These are phyloP conservation scores for Penicillium olsonii DNA, from an alignment of 2,329 filamentous ascomycete genomes.

Conservation along the genomic window DNA sequence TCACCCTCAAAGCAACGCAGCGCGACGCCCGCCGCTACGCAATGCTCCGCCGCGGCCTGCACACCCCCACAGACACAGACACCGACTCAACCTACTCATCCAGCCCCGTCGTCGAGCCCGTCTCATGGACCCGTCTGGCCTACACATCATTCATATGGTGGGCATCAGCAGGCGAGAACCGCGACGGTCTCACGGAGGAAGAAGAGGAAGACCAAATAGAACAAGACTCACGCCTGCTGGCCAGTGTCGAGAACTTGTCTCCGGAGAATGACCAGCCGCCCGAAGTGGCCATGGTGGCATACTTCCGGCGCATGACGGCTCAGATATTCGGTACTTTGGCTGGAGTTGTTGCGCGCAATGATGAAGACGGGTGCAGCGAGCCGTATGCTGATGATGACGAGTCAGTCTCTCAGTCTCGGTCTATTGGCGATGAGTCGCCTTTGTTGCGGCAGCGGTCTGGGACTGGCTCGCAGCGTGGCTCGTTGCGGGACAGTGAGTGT, in stretches of 20 bases:
- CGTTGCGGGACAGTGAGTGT: constrained; percentile 8
- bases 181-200: constrained; percentile 56
- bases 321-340: constrained; percentile 49
- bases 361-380: constrained; percentile 25
- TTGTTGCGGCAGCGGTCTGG: constrained; percentile 25
- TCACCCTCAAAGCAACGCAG: constrained; percentile 76
- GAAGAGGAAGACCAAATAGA: constrained; percentile 49
- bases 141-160: constrained; percentile 68
- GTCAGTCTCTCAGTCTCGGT: constrained; percentile 24
- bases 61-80: constrained; percentile 36
- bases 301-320: constrained; percentile 51
- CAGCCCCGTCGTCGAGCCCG: constrained; percentile 54
- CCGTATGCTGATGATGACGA: constrained; percentile 29
- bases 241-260: constrained; percentile 37
- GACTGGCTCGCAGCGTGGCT: constrained; percentile 3
- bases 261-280: constrained; percentile 39
- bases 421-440: constrained; percentile 32
- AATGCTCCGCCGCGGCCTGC: constrained; percentile 65
- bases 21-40: constrained; percentile 82
- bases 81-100: constrained; percentile 45
- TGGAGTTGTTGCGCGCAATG: constrained; percentile 45
- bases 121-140: constrained; percentile 61
- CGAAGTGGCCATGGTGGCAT: constrained; percentile 52
- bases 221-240: constrained; percentile 46
- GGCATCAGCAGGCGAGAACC: constrained; percentile 64